phyloP scores from a whole-genome alignment of 352 stramenopile species.

The Albugo candida region DNA sequence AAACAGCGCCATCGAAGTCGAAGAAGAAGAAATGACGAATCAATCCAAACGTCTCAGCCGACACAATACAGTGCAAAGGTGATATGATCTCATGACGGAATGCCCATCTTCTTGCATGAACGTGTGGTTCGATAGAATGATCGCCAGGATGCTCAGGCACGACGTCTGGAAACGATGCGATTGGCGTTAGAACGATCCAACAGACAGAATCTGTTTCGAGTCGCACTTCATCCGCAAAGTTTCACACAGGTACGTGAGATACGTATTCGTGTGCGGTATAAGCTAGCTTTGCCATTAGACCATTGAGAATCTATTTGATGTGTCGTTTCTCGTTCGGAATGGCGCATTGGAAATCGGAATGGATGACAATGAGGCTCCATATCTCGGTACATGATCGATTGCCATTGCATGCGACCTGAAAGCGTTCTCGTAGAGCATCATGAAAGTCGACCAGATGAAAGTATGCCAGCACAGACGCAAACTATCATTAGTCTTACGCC shows the following conservation, averaged over 20 bases:
- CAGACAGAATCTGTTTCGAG: conserved; percentile 37
- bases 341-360: conserved; percentile 41
- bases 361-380: conserved; percentile 33
- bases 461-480: conserved; percentile 34
- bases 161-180: conserved; percentile 43
- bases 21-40: conserved; percentile 23
- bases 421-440: not conserved
- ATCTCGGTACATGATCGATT: conserved; percentile 22
- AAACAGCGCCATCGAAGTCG: conserved; percentile 40
- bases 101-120: not conserved
- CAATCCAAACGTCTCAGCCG: conserved; percentile 28
- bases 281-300: conserved; percentile 20
- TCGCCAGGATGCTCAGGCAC: conserved; percentile 59
- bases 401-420: not conserved
- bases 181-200: conserved; percentile 20
- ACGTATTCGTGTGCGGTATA: not conserved
- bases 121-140: conserved; percentile 21
- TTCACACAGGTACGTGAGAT: conserved; percentile 37
- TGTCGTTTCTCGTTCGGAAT: conserved; percentile 65
- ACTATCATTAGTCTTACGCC: conserved; percentile 71
- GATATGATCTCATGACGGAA: not conserved
- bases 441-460: conserved; percentile 20
- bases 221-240: conserved; percentile 47
- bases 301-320: conserved; percentile 71
- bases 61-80: conserved; percentile 68